Evolutionary conservation across 805 yeast species (phyloP).

Genomic region (Barnettozyma vustinii): DNA sequence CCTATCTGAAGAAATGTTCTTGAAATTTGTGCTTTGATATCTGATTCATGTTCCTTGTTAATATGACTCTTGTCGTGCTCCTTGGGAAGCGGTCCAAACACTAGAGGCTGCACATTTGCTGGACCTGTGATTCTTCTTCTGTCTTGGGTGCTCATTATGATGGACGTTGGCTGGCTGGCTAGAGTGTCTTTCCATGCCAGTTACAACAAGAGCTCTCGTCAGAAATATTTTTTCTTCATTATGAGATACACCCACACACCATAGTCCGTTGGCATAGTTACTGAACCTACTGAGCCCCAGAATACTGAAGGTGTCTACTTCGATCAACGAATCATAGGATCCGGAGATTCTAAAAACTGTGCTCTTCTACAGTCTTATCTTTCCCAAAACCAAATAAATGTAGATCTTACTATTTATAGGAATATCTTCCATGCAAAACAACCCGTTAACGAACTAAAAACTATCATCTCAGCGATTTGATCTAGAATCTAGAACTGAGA

Average conservation of each 20-base stretch:
- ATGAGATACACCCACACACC: neutral
- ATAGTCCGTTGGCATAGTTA: too few relatives aligned
- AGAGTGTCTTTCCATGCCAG: neutral
- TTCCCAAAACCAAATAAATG: neutral
- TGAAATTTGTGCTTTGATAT: conserved; percentile 27
- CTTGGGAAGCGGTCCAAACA: conserved; percentile 28
- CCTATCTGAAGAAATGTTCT: conserved; percentile 57
- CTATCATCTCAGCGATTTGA: neutral
- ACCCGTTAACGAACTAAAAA: neutral
- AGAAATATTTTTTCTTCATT: too few relatives aligned
- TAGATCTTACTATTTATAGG: neutral
- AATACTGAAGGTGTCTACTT: too few relatives aligned
- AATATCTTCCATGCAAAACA: neutral
- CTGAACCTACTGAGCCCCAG: too few relatives aligned
- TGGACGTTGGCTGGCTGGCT: neutral
- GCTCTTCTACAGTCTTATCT: neutral
- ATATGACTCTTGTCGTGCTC: conserved; percentile 11
- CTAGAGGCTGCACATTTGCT: conserved; percentile 50
- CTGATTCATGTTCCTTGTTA: conserved; percentile 15
- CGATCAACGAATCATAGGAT: too few relatives aligned
- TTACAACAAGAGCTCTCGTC: neutral
- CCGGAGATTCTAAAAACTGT: too few relatives aligned
- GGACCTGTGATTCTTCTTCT: conserved; percentile 90
- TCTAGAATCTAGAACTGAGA: conserved; percentile 18
- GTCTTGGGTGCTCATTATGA: conserved; percentile 34